These are phyloP conservation scores for Colletotrichum phormii DNA, from an alignment of 2,329 filamentous ascomycete genomes.

Conservation along the genomic window DNA sequence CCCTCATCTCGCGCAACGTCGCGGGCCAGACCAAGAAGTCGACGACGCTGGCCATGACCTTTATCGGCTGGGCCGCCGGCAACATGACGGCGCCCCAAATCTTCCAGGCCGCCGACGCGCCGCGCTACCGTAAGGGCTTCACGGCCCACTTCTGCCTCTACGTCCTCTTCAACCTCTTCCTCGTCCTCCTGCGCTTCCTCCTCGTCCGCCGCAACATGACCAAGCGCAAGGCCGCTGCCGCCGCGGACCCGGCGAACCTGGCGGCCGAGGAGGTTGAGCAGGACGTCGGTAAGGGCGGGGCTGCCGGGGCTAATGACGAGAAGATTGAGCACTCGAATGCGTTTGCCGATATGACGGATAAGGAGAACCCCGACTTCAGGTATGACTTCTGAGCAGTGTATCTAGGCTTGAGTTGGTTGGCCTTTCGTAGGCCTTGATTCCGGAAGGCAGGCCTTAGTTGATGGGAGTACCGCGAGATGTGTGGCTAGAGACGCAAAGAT, in stretches of 20 bases:
- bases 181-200: conserved; percentile 41
- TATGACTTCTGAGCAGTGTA: conserved; percentile 27
- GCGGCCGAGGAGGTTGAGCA: conserved; percentile 6
- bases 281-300: neutral
- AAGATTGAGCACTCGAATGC: conserved; percentile 36
- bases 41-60: conserved; percentile 63
- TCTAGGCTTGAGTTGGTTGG: neutral
- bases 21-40: conserved; percentile 76
- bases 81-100: conserved; percentile 76
- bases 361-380: conserved; percentile 38
- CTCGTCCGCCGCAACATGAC: conserved; percentile 40
- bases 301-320: conserved; percentile 13
- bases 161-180: conserved; percentile 46
- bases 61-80: conserved; percentile 49
- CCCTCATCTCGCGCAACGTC: conserved; percentile 77
- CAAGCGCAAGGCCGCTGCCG: conserved; percentile 29
- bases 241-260: neutral
- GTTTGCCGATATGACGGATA: conserved; percentile 39
- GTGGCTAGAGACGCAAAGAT: neutral
- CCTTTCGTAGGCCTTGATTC: neutral
- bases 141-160: conserved; percentile 50
- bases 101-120: conserved; percentile 68
- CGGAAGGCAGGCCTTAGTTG: neutral
- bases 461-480: neutral
- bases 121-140: conserved; percentile 59